These are phyloP conservation scores for Plasmodium gonderi DNA, from an alignment of 169 alveolate genomes.

Conservation along the genomic window DNA sequence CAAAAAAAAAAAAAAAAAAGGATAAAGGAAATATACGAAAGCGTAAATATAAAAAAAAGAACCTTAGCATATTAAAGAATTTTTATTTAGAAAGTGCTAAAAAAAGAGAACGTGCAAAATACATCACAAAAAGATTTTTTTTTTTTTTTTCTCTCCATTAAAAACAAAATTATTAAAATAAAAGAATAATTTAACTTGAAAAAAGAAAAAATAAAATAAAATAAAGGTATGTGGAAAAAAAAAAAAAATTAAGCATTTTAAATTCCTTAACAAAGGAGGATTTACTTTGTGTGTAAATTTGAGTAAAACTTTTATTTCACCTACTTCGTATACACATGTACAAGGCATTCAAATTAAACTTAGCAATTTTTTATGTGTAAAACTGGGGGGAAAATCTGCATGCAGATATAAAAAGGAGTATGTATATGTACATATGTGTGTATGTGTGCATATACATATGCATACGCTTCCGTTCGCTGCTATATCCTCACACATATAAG, in stretches of 20 bases:
- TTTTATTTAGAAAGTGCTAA: not conserved
- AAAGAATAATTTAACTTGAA: not conserved
- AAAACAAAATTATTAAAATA: conserved; percentile 8
- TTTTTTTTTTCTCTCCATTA: not conserved
- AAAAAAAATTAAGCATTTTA: not conserved
- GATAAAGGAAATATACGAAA: not conserved
- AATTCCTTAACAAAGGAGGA: not conserved
- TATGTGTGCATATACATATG: not conserved
- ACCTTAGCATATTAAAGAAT: not conserved
- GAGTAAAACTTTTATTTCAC: not conserved
- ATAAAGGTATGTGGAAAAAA: not conserved
- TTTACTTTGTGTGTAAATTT: not conserved
- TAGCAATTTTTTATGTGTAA: not conserved
- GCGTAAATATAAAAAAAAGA: not conserved
- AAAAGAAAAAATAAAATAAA: not conserved
- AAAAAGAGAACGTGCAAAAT: not conserved
- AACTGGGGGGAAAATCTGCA: not conserved
- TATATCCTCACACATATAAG: conserved; percentile 13
- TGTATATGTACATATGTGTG: not conserved
- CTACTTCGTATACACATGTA: not conserved
- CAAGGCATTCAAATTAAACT: not conserved
- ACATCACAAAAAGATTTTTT: not conserved
- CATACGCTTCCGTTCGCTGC: conserved; percentile 3
- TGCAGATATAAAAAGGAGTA: not conserved
- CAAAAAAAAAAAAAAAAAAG: not conserved